Evolutionary conservation across 2,329 filamentous ascomycete species (phyloP).

Genomic region (Scortechinia acanthostroma): DNA sequence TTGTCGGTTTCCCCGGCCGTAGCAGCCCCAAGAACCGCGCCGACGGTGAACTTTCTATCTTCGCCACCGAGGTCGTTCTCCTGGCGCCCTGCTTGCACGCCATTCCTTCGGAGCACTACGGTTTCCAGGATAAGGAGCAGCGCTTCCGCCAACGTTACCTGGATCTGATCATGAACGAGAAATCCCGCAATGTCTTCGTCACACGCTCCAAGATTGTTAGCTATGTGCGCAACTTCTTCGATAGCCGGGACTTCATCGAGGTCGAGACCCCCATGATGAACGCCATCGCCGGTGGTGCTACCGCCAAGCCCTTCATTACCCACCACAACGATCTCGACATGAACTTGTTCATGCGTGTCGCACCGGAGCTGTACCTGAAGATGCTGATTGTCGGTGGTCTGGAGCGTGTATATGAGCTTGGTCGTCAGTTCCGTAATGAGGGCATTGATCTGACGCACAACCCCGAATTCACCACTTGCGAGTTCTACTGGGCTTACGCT

Average conservation of each 20-base stretch:
- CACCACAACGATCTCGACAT: slow-evolving; percentile 94
- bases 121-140: slow-evolving; percentile 91
- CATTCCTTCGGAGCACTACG: slow-evolving; percentile 83
- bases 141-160: slow-evolving; percentile 89
- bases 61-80: slow-evolving; percentile 77
- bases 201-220: slow-evolving; percentile 81
- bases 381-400: slow-evolving; percentile 89
- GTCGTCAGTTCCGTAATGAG: slow-evolving; percentile 92
- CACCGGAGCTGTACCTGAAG: slow-evolving; percentile 94
- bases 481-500: slow-evolving; percentile 93
- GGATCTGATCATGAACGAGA: slow-evolving; percentile 94
- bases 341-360: slow-evolving; percentile 90
- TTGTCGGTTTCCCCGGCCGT: slow-evolving; percentile 75
- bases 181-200: slow-evolving; percentile 74
- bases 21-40: slow-evolving; percentile 82
- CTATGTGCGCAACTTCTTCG: slow-evolving; percentile 83
- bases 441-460: slow-evolving; percentile 90
- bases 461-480: slow-evolving; percentile 93
- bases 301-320: slow-evolving; percentile 87
- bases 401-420: slow-evolving; percentile 91
- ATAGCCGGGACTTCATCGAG: slow-evolving; percentile 80
- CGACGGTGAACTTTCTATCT: slow-evolving; percentile 88
- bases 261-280: slow-evolving; percentile 98
- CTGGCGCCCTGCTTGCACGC: slow-evolving; percentile 87
- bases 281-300: slow-evolving; percentile 88